Conservation (phyloP, 2,329 filamentous ascomycete species). For the Pezicula rhizophila region DNA sequence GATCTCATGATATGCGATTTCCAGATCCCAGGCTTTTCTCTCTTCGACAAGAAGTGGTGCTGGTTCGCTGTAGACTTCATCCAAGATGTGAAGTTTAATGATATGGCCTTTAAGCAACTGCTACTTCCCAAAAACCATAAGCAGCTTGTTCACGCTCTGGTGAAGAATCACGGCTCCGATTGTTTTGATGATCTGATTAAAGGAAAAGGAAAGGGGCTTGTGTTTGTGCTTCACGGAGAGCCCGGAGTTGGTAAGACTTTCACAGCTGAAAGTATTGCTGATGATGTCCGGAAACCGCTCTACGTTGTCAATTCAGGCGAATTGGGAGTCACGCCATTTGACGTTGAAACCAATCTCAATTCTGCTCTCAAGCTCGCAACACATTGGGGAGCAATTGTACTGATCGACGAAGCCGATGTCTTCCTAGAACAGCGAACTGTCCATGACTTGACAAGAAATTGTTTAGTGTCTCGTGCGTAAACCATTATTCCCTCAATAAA, state of each 20-base stretch:
- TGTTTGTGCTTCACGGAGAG: conserved; percentile 71
- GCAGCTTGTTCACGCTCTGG: conserved; percentile 67
- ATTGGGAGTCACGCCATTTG: conserved; percentile 14
- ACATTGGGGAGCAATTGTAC: conserved; percentile 22
- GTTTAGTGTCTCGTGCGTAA: conserved; percentile 17
- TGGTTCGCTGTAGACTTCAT: conserved; percentile 1
- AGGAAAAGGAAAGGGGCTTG: conserved; percentile 81
- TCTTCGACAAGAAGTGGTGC: conserved; percentile 13
- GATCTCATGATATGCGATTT: conserved; percentile 8
- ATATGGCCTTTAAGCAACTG: conserved; percentile 69
- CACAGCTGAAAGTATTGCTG: conserved; percentile 64
- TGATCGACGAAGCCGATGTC: conserved; percentile 30
- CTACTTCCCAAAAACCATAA: conserved; percentile 57
- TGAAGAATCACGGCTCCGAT: conserved; percentile 70
- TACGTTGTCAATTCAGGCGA: conserved; percentile 25
- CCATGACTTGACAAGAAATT: conserved; percentile 23
- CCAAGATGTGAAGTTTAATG: conserved; percentile 38
- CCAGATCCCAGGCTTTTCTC: conserved; percentile 9
- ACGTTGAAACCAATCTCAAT: conserved; percentile 1
- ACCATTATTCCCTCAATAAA: background rate
- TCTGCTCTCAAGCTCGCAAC: conserved; percentile 15
- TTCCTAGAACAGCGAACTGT: conserved; percentile 25
- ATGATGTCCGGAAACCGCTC: conserved; percentile 23
- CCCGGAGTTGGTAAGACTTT: conserved; percentile 82
- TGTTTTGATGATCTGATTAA: conserved; percentile 75